Conservation (phyloP, 192 early-diverging fungal genomes). For the Tieghemiomyces parasiticus region DNA sequence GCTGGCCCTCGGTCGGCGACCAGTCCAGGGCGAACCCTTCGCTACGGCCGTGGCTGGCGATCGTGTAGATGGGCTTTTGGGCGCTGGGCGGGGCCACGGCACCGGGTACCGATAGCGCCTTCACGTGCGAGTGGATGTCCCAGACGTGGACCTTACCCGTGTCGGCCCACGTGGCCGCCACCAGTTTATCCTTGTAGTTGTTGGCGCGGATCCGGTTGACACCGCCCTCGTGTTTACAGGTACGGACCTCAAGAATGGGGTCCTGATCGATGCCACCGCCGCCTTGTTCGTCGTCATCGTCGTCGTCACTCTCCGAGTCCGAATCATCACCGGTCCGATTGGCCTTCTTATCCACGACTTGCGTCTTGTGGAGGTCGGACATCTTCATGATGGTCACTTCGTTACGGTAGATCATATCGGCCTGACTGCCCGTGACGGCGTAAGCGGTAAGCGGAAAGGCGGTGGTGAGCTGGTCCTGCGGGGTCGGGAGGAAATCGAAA, state of each 20-base stretch:
- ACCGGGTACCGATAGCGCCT: slow-evolving; percentile 71
- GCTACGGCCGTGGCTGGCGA: slow-evolving; percentile 62
- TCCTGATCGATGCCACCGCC: slow-evolving; percentile 91
- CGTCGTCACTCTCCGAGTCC: slow-evolving; percentile 54
- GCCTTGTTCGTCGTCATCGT: too few relatives aligned
- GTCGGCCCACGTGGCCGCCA: slow-evolving; percentile 87
- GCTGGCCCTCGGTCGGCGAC: slow-evolving; percentile 43
- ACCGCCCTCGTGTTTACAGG: slow-evolving; percentile 74
- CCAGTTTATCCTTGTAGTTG: slow-evolving; percentile 38
- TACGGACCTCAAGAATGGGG: slow-evolving; percentile 74
- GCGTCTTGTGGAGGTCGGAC: slow-evolving; percentile 83
- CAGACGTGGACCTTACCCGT: slow-evolving; percentile 91
- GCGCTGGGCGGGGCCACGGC: slow-evolving; percentile 37
- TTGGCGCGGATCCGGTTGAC: slow-evolving; percentile 75
- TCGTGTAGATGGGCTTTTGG: slow-evolving; percentile 58
- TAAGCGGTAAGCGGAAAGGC: slow-evolving; percentile 87
- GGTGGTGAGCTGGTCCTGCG: slow-evolving; percentile 59
- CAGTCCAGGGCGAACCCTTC: slow-evolving; percentile 98
- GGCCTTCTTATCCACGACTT: slow-evolving; percentile 55
- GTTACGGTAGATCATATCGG: slow-evolving; percentile 67
- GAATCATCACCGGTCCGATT: slow-evolving; percentile 45
- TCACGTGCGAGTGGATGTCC: slow-evolving; percentile 64
- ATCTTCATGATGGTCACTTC: slow-evolving; percentile 92
- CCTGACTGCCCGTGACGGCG: slow-evolving; percentile 87
- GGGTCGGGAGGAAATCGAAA: slow-evolving; percentile 88